phyloP scores from a whole-genome alignment of 2,329 filamentous ascomycete genomes.

The Helminthosporium solani region DNA sequence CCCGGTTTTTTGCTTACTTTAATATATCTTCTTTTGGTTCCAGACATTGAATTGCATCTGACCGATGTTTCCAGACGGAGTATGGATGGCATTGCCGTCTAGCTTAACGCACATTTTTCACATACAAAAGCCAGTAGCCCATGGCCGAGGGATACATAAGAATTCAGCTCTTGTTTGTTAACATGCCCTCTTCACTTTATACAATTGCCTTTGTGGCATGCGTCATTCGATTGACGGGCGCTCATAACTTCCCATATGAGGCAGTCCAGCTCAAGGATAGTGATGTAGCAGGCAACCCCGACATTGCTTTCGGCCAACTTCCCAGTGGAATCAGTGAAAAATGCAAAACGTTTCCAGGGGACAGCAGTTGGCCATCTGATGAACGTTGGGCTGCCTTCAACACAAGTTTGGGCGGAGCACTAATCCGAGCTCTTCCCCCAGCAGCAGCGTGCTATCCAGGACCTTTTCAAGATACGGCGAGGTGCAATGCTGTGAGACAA shows the following conservation, averaged over 20 bases:
- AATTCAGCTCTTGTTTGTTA: not conserved
- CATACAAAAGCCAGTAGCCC: no score
- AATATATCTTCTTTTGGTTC: no score
- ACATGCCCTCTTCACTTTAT: conserved; percentile 7
- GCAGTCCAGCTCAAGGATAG: conserved; percentile 18
- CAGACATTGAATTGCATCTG: no score
- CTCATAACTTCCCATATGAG: conserved; percentile 30
- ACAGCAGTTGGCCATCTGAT: conserved; percentile 25
- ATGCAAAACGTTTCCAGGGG: conserved; percentile 30
- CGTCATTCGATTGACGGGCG: conserved; percentile 7
- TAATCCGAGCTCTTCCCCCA: conserved; percentile 27
- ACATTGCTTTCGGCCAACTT: conserved; percentile 25
- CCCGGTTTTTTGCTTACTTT: no score
- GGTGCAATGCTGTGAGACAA: conserved; percentile 15
- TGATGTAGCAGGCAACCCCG: conserved; percentile 22
- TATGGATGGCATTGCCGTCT: no score
- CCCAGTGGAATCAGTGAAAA: conserved; percentile 5
- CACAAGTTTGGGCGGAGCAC: conserved; percentile 19
- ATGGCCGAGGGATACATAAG: no score
- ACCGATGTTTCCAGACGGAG: no score
- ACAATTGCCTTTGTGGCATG: conserved; percentile 1
- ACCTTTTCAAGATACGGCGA: conserved; percentile 16
- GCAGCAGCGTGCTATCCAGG: conserved; percentile 31
- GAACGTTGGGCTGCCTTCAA: conserved; percentile 26
- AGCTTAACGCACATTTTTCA: no score